Evolutionary conservation across 768 basidiomycete species (phyloP), one percentile per base, ranked within the genome.

Genomic region (Hirschioporus abietinus): DNA sequence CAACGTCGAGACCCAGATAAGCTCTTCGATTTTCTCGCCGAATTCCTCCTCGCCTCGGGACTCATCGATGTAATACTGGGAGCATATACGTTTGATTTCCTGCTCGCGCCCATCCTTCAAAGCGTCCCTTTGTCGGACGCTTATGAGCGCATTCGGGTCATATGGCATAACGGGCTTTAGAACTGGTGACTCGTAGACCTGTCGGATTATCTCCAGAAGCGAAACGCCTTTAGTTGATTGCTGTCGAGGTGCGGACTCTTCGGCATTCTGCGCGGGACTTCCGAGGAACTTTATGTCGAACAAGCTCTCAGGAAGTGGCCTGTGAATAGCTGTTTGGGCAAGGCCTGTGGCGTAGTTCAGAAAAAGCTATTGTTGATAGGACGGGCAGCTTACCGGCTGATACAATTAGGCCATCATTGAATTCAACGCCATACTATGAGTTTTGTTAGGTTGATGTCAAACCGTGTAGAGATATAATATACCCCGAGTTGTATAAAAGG

Each of bases 401-500:
- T 0, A 86, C 75, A 68, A 86, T 78, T 76, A 68, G 83, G 78
- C 63, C 79, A 80, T 66, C 61, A 0, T 79, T 81, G 66, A 87
- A 88, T 68, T 88, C 85, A 27, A 78, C 73, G 7, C 80, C 85
- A 71, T 85, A 85, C 84, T 86, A 58, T 23, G 26, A 4, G 1
- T 12, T 10, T 12, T 63, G 60, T 63, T 20, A 68, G 64, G 9
- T 26, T 59, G n/a, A n/a, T 26, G 25, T 9, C 58, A 59, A n/a
- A 9, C 9, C 20, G 25, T 59, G 7, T 59, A 27, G 17, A 36
- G 35, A 20, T 23, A 36, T 65, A 9, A 79, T 81, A 59, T 71
- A 86, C 85, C 58, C 86, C 87, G 24, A 81, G 74, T 69, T 84
- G 82, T 62, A 88, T 88, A 63, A 85, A 73, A 0, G 86, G 84